phyloP scores from a whole-genome alignment of 139 green algal genomes.

The Picochlorum sp. region DNA sequence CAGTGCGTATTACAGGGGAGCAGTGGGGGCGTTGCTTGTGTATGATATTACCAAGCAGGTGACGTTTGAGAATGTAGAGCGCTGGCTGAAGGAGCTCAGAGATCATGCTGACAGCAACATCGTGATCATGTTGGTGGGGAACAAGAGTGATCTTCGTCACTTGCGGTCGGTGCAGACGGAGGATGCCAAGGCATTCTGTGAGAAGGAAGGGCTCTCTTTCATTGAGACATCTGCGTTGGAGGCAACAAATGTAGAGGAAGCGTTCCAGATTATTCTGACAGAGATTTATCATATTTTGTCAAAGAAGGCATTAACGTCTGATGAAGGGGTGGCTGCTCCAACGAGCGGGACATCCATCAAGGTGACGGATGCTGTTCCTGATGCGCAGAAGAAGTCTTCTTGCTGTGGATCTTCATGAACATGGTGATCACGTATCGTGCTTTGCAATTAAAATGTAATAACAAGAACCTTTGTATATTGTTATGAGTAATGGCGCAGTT shows the following conservation, averaged over 20 bases:
- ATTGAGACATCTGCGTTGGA: conserved; percentile 99
- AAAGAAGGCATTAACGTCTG: conserved; percentile 71
- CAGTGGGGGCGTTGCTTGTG: conserved; percentile 93
- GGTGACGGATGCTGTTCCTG: conserved; percentile 34
- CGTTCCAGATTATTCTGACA: conserved; percentile 94
- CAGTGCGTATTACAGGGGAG: conserved; percentile 97
- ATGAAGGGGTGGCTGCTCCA: conserved; percentile 27
- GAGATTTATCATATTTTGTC: conserved; percentile 98
- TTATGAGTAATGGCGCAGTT: not conserved
- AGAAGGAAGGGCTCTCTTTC: conserved; percentile 91
- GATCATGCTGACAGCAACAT: conserved; percentile 98
- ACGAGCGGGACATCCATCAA: conserved; percentile 40
- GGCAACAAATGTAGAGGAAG: conserved; percentile 94
- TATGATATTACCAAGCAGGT: conserved; percentile 99
- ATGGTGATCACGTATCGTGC: not conserved
- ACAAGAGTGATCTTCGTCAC: conserved; percentile 97
- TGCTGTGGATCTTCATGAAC: conserved; percentile 29
- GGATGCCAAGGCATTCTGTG: conserved; percentile 79
- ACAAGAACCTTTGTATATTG: not conserved
- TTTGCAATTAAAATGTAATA: conserved; percentile 2
- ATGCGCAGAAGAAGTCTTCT: conserved; percentile 39
- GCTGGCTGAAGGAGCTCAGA: conserved; percentile 96
- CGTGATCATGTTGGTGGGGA: conserved; percentile 97
- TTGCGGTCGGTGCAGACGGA: conserved; percentile 86
- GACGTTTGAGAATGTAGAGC: conserved; percentile 96